These are phyloP conservation scores for Aquilaria sinensis DNA, from an alignment of 345 rosid species.

Conservation along the genomic window DNA sequence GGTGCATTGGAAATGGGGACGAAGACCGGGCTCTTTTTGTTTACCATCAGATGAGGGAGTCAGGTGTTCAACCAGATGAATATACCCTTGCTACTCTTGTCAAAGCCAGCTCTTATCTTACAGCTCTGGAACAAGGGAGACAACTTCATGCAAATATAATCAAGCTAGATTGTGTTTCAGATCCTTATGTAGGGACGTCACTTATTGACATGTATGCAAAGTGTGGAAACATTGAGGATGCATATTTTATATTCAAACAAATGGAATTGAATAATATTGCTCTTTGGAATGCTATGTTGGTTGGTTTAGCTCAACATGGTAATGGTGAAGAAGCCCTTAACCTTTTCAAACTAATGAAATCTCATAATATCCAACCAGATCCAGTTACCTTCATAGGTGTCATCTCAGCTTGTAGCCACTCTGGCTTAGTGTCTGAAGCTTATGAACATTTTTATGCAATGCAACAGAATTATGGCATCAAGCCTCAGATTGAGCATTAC, in stretches of 20 bases:
- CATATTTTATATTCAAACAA: conserved; percentile 36
- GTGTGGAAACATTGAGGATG: conserved; percentile 56
- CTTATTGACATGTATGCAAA: conserved; percentile 72
- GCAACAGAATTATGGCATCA: conserved; percentile 38
- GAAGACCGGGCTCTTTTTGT: conserved; percentile 41
- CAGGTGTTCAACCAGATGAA: conserved; percentile 49
- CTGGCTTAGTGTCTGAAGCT: conserved; percentile 47
- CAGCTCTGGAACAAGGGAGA: conserved; percentile 58
- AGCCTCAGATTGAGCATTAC: conserved; percentile 55
- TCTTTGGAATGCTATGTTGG: conserved; percentile 48
- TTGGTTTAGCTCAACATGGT: conserved; percentile 55
- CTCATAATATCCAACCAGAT: conserved; percentile 34
- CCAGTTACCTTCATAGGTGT: conserved; percentile 43
- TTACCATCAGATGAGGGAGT: conserved; percentile 53
- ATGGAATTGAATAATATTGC: conserved; percentile 26
- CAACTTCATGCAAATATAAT: conserved; percentile 58
- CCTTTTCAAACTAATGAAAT: conserved; percentile 36
- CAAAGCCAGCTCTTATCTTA: conserved; percentile 51
- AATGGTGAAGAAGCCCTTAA: conserved; percentile 45
- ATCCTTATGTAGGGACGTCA: conserved; percentile 44
- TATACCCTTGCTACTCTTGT: conserved; percentile 55
- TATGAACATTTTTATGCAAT: conserved; percentile 32
- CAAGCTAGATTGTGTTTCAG: conserved; percentile 39
- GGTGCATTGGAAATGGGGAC: conserved; percentile 60
- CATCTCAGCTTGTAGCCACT: conserved; percentile 51